These are phyloP conservation scores for Coemansia sp. DNA, from an alignment of 192 early-diverging fungal species.

Conservation along the genomic window DNA sequence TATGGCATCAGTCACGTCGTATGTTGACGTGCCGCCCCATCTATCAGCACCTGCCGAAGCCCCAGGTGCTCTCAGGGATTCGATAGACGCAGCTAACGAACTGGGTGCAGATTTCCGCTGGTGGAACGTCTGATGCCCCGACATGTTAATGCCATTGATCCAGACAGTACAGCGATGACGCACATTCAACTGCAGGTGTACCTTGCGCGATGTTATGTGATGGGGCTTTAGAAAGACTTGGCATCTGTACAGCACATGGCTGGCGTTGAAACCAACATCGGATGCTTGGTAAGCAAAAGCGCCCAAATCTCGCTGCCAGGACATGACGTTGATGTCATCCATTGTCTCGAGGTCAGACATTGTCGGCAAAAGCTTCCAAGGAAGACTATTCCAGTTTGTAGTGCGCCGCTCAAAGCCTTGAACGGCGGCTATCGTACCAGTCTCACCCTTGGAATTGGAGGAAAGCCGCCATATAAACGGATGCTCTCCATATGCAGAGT, in stretches of 20 bases:
- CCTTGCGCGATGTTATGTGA: conserved; percentile 24
- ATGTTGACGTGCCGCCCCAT: conserved; percentile 59
- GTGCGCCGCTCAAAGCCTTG: conserved; percentile 35
- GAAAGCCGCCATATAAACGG: conserved; percentile 29
- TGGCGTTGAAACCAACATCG: conserved; percentile 61
- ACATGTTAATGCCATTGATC: conserved; percentile 70
- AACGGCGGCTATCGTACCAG: conserved; percentile 6
- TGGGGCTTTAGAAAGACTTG: conserved; percentile 48
- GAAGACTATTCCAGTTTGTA: conserved; percentile 41
- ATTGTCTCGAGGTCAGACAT: conserved; percentile 50
- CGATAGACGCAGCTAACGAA: conserved; percentile 1
- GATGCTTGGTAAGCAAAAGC: conserved; percentile 57
- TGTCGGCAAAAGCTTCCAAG: conserved; percentile 55
- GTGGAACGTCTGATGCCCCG: conserved; percentile 79
- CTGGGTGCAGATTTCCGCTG: conserved; percentile 50
- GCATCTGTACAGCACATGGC: conserved; percentile 64
- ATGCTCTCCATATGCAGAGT: conserved; percentile 3
- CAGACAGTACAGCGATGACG: conserved; percentile 71
- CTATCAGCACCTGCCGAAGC: conserved; percentile 60
- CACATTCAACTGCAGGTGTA: conserved; percentile 63
- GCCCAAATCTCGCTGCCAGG: conserved; percentile 47
- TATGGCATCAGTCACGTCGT: conserved; percentile 55
- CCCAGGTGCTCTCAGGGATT: conserved; percentile 31
- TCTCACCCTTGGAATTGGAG: neutral
- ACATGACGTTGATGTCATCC: conserved; percentile 53